These are phyloP conservation scores for Fraxinus floribunda DNA, from an alignment of 305 asterid species.

Conservation along the genomic window DNA sequence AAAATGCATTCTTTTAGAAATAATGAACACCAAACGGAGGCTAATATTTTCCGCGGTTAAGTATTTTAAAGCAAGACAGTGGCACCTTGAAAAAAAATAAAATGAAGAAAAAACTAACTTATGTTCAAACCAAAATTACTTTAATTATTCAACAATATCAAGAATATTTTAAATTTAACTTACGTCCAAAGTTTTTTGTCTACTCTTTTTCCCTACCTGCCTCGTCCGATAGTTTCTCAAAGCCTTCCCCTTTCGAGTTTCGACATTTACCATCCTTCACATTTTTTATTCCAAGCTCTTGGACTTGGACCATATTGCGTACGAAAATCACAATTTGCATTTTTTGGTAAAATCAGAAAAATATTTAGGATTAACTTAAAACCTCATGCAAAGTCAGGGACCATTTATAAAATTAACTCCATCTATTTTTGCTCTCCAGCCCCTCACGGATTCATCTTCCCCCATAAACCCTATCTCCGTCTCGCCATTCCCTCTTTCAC, in stretches of 20 bases:
- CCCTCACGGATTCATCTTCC: neutral
- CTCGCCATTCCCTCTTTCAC: neutral
- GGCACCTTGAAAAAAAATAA: too few species aligned
- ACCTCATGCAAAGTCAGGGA: neutral
- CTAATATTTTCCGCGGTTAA: too few species aligned
- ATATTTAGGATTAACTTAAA: neutral
- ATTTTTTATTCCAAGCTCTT: neutral
- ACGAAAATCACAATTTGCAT: neutral
- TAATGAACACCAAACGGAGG: too few species aligned
- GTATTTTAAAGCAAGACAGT: too few species aligned
- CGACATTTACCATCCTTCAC: neutral
- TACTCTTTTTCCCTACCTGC: neutral
- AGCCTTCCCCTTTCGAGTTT: neutral
- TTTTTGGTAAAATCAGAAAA: neutral
- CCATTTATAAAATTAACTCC: neutral
- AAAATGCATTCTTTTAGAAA: too few species aligned
- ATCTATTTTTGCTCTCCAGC: neutral
- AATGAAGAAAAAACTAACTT: neutral
- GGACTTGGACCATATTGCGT: neutral
- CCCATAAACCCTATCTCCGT: neutral
- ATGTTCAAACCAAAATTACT: neutral
- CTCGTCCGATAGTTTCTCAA: neutral
- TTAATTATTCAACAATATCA: neutral
- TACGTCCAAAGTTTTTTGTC: neutral
- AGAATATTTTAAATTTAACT: neutral